Evolutionary conservation across 495 filamentous ascomycete species (phyloP).

Genomic region (Aspergillus wentii): DNA sequence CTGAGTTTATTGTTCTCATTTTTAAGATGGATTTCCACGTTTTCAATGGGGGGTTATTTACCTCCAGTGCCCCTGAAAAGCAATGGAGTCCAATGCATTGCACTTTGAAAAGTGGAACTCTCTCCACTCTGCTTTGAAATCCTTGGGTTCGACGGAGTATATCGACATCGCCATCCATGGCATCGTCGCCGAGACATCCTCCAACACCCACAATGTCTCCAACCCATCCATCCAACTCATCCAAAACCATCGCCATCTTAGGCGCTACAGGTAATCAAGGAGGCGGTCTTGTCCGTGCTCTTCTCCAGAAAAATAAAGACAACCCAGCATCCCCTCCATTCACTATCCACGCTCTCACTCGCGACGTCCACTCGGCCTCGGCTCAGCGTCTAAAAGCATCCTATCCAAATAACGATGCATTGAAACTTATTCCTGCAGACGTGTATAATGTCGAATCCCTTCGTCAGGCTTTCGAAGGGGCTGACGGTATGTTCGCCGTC

Average conservation of each 20-base stretch:
- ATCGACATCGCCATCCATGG: too few species aligned
- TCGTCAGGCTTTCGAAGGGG: slow-evolving; percentile 18
- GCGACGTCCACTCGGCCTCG: slow-evolving; percentile 24
- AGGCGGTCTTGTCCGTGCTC: slow-evolving; percentile 28
- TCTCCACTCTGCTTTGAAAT: too few species aligned
- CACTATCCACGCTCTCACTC: slow-evolving; percentile 39
- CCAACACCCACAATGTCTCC: slow-evolving; percentile 36
- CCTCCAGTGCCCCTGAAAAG: too few species aligned
- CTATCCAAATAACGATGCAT: slow-evolving; percentile 2
- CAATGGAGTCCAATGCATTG: too few species aligned
- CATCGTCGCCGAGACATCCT: too few species aligned
- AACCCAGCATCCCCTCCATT: slow-evolving; percentile 17
- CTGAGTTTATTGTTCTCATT: too few species aligned
- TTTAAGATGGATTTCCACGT: too few species aligned
- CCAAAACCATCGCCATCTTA: slow-evolving; percentile 35
- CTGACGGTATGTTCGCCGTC: slow-evolving; percentile 30
- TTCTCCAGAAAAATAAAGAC: slow-evolving; percentile 17
- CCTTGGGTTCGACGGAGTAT: too few species aligned
- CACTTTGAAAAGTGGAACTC: too few species aligned
- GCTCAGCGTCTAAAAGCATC: background rate
- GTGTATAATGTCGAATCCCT: slow-evolving; percentile 20
- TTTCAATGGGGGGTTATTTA: too few species aligned
- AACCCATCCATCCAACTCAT: too few species aligned
- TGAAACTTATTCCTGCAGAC: slow-evolving; percentile 11
- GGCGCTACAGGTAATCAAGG: slow-evolving; percentile 46